These are phyloP conservation scores for Pichia sp. DNA, from an alignment of 1,139 yeast species.

Conservation along the genomic window DNA sequence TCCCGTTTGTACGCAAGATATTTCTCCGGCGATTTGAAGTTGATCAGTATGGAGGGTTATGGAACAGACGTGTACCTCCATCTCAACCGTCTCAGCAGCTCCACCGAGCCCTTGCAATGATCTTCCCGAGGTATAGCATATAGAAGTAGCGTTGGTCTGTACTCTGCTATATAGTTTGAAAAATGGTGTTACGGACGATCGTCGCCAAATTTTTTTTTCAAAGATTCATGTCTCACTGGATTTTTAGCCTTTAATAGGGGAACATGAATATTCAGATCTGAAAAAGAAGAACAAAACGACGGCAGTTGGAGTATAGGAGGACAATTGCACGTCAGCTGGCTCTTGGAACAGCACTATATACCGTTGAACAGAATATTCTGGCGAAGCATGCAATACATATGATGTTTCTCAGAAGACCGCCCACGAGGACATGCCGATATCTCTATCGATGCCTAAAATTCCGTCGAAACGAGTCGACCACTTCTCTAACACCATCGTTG, in stretches of 20 bases:
- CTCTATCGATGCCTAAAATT: neutral
- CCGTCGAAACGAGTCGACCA: neutral
- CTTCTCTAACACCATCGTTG: neutral
- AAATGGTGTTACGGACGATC: neutral
- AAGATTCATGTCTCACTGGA: too few species aligned
- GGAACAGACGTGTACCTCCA: slow-evolving; percentile 92
- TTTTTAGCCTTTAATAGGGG: too few species aligned
- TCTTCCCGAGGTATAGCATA: neutral
- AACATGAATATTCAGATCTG: too few species aligned
- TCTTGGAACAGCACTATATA: too few species aligned
- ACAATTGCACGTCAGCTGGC: too few species aligned
- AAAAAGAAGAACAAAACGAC: too few species aligned
- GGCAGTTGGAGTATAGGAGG: too few species aligned
- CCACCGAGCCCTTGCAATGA: slow-evolving; percentile 42
- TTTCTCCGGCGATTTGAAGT: slow-evolving; percentile 84
- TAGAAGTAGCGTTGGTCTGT: too few species aligned
- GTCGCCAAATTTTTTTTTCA: neutral
- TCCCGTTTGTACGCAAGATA: slow-evolving; percentile 82
- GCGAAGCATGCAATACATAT: too few species aligned
- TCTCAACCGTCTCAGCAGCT: slow-evolving; percentile 54
- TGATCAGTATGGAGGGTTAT: slow-evolving; percentile 89
- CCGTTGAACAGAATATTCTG: too few species aligned
- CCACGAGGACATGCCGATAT: neutral
- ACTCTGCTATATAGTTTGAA: too few species aligned
- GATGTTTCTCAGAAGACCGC: neutral